Percentiles rank a stretch among this genome's conserved stretches.
Evolutionary conservation across 495 filamentous ascomycete genomes (phyloP).

Genomic region (Tuber borchii): DNA sequence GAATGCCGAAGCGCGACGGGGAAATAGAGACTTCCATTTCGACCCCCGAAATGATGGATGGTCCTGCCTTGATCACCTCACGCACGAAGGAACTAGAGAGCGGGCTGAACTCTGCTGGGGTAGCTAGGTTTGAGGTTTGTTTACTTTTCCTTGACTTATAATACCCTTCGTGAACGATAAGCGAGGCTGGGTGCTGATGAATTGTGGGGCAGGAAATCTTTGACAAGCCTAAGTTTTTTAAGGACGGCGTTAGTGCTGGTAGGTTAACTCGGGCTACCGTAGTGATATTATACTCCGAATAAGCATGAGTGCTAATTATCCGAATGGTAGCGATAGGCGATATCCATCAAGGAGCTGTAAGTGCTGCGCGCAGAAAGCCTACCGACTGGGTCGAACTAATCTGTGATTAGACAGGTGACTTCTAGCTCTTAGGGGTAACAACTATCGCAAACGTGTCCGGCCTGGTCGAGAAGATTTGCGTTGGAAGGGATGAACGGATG

Average conservation of each 20-base stretch:
- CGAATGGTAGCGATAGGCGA: conserved; percentile 22
- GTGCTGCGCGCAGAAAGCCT: conserved; percentile 1
- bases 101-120: conserved; percentile 22
- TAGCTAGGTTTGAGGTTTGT: conserved; percentile 20
- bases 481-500: conserved; percentile 61
- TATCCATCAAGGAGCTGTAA: conserved; percentile 41
- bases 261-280: conserved; percentile 44
- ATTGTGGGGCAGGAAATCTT: conserved; percentile 59
- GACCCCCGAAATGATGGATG: conserved; percentile 67
- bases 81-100: neutral
- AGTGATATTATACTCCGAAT: neutral
- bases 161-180: neutral
- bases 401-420: conserved; percentile 72
- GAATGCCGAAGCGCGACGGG: conserved; percentile 81
- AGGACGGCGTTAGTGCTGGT: conserved; percentile 76
- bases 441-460: conserved; percentile 74
- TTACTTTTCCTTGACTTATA: conserved; percentile 34
- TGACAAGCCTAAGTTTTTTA: conserved; percentile 74
- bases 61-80: conserved; percentile 37
- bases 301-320: conserved; percentile 47
- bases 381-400: neutral
- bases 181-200: neutral
- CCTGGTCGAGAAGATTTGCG: conserved; percentile 74
- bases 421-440: conserved; percentile 83
- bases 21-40: conserved; percentile 83